Evolutionary conservation across 2,329 filamentous ascomycete species (phyloP), one percentile per base, ranked within the genome.

Genomic region (Cadophora sp.): DNA sequence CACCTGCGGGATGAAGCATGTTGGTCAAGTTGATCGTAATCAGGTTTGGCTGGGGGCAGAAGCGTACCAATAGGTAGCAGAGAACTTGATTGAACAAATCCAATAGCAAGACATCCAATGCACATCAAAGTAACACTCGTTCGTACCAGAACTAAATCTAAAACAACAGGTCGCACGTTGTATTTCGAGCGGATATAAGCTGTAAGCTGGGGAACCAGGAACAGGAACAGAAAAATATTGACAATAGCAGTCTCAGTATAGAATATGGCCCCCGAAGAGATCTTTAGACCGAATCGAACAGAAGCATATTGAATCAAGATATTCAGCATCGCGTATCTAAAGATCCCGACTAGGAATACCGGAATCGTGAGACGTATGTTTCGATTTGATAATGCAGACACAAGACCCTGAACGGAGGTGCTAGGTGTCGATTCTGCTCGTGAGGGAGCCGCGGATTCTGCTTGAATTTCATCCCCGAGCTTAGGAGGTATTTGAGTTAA

Each of bases 301-400:
- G 74, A 75, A 0, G 75, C 75, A 46, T 77, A 77, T 65, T 77
- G 76, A 11, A 77, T 77, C 2, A 77, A 60, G 11, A 77, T 65
- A 24, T 73, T 74, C 34, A 77, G 72, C 24, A 73, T 77, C 27
- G 75, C 73, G 51, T 76, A 77, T 37, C 76, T 64, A 9, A 77
- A 72, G 11, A 74, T 76, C 0, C 74, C 75, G 6, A 77, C 74
- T 3, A 77, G 69, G 59, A 77, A 77, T 12, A 77, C 71, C 3
- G 76, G 76, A 24, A 76, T 66, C 2, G 68, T 70, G 24, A 77
- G 62, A 11, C 72, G 48, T 2, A 73, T 66, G 12, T 75, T 76
- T 16, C 55, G 58, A 24, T 72, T 67, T 11, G 70, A 70, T 0
- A 75, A 29, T 19, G 69, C 60, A 1, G 65, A 53, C 2, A 59